phyloP scores from a whole-genome alignment of 208 protist genomes.

The Histomonas meleagridis region DNA sequence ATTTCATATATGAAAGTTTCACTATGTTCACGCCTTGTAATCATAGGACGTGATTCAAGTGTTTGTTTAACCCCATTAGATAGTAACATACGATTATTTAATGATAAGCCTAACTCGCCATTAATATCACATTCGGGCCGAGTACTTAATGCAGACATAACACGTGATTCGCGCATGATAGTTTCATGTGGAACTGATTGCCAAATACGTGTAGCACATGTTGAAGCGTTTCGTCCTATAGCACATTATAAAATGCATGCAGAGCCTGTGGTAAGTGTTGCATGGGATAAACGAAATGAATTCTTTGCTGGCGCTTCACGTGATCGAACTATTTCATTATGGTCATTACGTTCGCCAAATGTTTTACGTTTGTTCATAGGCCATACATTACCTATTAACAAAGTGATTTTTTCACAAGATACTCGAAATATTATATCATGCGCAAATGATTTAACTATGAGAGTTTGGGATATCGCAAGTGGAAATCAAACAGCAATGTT shows the following conservation, averaged over 20 bases:
- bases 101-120: not conserved
- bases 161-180: not conserved
- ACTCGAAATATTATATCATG: not conserved
- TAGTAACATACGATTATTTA: not conserved
- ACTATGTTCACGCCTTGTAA: not conserved
- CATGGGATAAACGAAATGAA: not conserved
- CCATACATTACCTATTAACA: not conserved
- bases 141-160: not conserved
- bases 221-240: not conserved
- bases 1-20: not conserved
- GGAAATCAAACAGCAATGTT: not conserved
- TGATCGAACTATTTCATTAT: not conserved
- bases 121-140: not conserved
- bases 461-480: not conserved
- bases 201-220: not conserved
- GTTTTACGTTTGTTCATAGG: not conserved
- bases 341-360: too few relatives aligned
- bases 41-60: not conserved
- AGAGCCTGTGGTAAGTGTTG: not conserved
- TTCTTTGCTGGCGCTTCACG: not conserved
- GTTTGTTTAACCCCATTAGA: not conserved
- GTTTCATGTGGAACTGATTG: not conserved
- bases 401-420: not conserved
- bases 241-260: not conserved
- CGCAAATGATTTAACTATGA: not conserved